These are phyloP conservation scores for Patellifolia procumbens DNA, from an alignment of 179 eudicot genomes.

Conservation along the genomic window DNA sequence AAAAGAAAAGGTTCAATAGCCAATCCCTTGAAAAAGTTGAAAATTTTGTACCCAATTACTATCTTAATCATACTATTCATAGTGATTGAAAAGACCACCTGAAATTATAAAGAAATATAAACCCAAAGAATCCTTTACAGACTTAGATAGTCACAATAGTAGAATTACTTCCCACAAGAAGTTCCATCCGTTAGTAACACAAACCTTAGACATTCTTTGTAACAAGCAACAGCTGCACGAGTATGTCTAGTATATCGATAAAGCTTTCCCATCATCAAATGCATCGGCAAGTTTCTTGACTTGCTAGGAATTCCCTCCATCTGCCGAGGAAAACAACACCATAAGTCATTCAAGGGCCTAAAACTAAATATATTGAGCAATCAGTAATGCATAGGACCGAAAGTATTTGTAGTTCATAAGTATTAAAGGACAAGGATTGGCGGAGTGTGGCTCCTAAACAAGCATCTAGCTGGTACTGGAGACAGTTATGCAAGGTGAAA, in stretches of 20 bases:
- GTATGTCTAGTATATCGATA: constrained; percentile 73
- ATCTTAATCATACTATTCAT: too few relatives aligned
- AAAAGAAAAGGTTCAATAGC: too few relatives aligned
- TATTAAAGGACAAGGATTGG: too few relatives aligned
- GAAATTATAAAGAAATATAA: neutral
- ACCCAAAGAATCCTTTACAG: neutral
- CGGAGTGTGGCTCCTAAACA: too few relatives aligned
- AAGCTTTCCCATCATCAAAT: constrained; percentile 87
- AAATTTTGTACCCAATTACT: too few relatives aligned
- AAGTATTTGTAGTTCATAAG: neutral
- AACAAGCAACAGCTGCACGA: constrained; percentile 81
- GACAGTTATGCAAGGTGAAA: too few relatives aligned
- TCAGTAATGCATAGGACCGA: neutral
- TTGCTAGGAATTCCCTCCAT: constrained; percentile 90
- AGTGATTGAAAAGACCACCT: neutral
- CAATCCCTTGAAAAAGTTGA: too few relatives aligned
- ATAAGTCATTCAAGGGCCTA: neutral
- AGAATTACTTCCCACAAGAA: neutral
- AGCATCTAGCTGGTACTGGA: too few relatives aligned
- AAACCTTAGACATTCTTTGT: constrained; percentile 92
- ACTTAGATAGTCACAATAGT: neutral
- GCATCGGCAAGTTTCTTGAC: constrained; percentile 80
- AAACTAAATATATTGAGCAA: neutral
- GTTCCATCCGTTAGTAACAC: constrained; percentile 16
- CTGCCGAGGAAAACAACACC: constrained; percentile 36